Base-by-base conservation (phyloP, 116 monocot genomes). In the Phalaenopsis hybrid region DNA sequence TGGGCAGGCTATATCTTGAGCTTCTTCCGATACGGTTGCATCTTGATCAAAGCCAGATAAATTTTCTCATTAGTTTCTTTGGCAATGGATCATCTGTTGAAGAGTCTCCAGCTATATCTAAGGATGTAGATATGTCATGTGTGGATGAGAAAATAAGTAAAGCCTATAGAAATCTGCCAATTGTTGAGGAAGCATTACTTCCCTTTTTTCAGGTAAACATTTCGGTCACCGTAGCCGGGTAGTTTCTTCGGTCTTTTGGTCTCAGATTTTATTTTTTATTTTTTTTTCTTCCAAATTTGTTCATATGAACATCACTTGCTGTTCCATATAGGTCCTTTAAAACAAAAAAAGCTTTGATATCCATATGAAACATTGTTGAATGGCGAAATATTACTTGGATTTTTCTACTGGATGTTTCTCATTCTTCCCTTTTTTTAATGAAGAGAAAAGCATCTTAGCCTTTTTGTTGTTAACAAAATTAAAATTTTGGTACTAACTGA, bases 201-300 rank as follows among this genome's bases (percentile, higher is more conserved):
- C 99, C 99, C 59, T 99, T 95, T 78, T 99, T 99, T 84, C 98
- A 98, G 98, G 98, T 84, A n/a, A 89, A 82, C 76, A 81, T 81
- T 58, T 83, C 23, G 51, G 51, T 8, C 49, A 8, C 1, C 9
- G 5, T 69, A 33, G 69, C 25, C 23, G 6, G 45, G 44, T 75
- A 34, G 12, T 72, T 72, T 41, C 3, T 72, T 72, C 23, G 41
- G 31, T 34, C 37, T 72, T 72, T 34, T 37, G 72, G 31, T 13
- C 4, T 13, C 1, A 72, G 31, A 15, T 72, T 72, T 28, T 28
- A 28, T 28, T 28, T 28, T 0, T 0, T 0, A 28, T 34, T 72
- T 55, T 55, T 15, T 63, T 63, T 23, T 1, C 23, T 23, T 16
- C 15, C 15, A 52, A 55, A 55, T 55, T 55, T 15, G 55, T 55